phyloP scores from a whole-genome alignment of 1,284 basidiomycete species.

The Volvariella volvacea region DNA sequence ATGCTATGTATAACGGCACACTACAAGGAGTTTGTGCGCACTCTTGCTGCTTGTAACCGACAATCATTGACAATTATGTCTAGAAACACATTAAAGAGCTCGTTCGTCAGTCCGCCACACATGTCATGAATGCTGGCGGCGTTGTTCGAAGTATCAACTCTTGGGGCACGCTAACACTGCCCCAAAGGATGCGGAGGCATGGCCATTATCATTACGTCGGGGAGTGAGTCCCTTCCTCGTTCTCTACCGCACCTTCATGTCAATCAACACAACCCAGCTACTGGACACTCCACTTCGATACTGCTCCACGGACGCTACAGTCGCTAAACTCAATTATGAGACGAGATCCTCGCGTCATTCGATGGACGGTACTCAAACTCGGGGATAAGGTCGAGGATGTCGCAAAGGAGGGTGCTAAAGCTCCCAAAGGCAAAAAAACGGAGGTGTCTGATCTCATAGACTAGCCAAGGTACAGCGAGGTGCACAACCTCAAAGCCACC shows the following conservation, averaged over 20 bases:
- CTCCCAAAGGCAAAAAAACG: conserved; percentile 7
- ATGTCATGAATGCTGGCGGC: conserved; percentile 74
- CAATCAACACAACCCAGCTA: conserved; percentile 53
- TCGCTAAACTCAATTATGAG: conserved; percentile 63
- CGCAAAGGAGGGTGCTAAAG: conserved; percentile 32
- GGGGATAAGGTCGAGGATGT: conserved; percentile 71
- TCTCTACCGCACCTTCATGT: too few species aligned
- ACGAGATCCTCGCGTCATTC: conserved; percentile 74
- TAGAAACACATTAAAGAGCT: conserved; percentile 75
- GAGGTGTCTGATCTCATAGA: conserved; percentile 5
- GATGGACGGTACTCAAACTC: conserved; percentile 78
- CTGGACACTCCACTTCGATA: conserved; percentile 87
- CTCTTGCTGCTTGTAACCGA: not conserved
- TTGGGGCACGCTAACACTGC: conserved; percentile 68
- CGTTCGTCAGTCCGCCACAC: conserved; percentile 65
- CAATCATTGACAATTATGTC: conserved; percentile 4
- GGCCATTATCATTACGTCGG: conserved; percentile 57
- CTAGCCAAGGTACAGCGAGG: too few species aligned
- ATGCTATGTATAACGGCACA: conserved; percentile 75
- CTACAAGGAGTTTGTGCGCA: conserved; percentile 61
- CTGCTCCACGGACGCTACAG: conserved; percentile 65
- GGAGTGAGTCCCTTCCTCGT: conserved; percentile 58
- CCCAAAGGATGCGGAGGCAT: conserved; percentile 72
- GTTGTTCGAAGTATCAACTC: conserved; percentile 75
- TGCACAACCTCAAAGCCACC: too few species aligned